Base-by-base conservation (phyloP, 2,329 filamentous ascomycete species). In the Talaromyces sp. region DNA sequence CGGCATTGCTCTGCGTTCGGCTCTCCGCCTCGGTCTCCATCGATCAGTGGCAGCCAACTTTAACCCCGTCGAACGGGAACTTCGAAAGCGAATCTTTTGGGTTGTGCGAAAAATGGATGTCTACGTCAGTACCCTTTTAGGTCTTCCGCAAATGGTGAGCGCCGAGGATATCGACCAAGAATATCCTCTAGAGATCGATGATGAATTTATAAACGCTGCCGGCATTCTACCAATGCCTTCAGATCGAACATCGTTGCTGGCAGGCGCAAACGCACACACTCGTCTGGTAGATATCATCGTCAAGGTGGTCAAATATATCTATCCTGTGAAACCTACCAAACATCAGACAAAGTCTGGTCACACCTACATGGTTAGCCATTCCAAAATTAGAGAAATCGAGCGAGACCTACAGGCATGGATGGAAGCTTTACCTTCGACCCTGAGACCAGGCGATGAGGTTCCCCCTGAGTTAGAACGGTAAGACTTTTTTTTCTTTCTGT, bases 401-500 rank as follows among this genome's bases (percentile, higher is more conserved):
- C 79, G 82, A 60, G 85, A 88, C 68, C 75, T 89, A 58, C 84
- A 87, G 68, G 74, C 76, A 14, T 89, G 86, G 86, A 83, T 87
- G 75, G 84, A 86, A 59, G 78, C 82, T 62, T 73, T 99, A 30
- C 94, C 93, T 0, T 82, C 87, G 67, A 85, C 87, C 59, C 87
- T 96, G 76, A 88, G 89, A 64, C 92, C 92, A 1, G 92, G 91
- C 64, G 85, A 88, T 0, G 91, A 95, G 57, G 89, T 88, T 0
- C 83, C 88, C 1, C 84, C 88, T 36, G 87, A 93, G 69, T 84
- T 93, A 28, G 85, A 92, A 68, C 84, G 91, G 91, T 91, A 83
- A 79, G 85, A 75, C n/a, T 56, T 12, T 58, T 31, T 42, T 18
- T 40, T 44, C 40, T n/a, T 57, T 31, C 60, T 58, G 63, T 63